Percentiles rank a stretch among this genome's conserved stretches.
These are phyloP conservation scores for Globisporangium rhizosaccharum DNA, from an alignment of 352 stramenopile genomes.

Conservation along the genomic window DNA sequence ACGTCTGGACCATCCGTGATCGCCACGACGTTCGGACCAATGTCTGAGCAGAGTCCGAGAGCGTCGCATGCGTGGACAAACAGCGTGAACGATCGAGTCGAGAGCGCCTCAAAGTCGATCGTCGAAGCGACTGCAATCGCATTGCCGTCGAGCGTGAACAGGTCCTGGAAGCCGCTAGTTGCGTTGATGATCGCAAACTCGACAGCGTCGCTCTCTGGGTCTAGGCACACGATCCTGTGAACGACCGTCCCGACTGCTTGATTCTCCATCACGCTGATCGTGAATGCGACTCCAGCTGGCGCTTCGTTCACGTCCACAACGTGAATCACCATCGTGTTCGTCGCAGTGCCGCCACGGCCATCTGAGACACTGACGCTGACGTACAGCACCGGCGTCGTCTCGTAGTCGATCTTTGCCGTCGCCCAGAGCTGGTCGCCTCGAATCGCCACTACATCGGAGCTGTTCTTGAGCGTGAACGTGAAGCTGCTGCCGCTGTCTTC, in stretches of 20 bases:
- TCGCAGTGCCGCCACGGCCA: constrained; percentile 14
- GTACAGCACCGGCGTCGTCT: constrained; percentile 7
- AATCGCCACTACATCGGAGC: constrained; percentile 1
- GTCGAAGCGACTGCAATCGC: not conserved
- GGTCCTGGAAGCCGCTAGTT: constrained; percentile 6
- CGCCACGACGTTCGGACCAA: constrained; percentile 32
- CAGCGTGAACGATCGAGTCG: constrained; percentile 18
- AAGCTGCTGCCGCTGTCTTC: constrained; percentile 36
- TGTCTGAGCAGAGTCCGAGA: constrained; percentile 26
- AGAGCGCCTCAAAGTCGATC: constrained; percentile 10
- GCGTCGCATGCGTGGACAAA: constrained; percentile 36
- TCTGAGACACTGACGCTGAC: constrained; percentile 21
- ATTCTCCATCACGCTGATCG: constrained; percentile 30
- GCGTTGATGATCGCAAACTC: constrained; percentile 3
- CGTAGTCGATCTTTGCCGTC: constrained; percentile 1
- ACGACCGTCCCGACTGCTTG: constrained; percentile 20
- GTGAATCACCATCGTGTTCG: constrained; percentile 16
- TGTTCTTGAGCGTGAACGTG: constrained; percentile 23
- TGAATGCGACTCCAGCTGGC: constrained; percentile 21
- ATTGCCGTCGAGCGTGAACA: constrained; percentile 5
- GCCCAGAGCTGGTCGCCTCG: constrained; percentile 4
- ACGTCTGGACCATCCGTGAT: constrained; percentile 39
- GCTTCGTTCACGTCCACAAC: constrained; percentile 29
- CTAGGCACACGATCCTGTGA: constrained; percentile 15
- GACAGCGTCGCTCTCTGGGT: constrained; percentile 40